These are phyloP conservation scores for Saitozyma podzolica DNA, from an alignment of 768 basidiomycete genomes.

Conservation along the genomic window DNA sequence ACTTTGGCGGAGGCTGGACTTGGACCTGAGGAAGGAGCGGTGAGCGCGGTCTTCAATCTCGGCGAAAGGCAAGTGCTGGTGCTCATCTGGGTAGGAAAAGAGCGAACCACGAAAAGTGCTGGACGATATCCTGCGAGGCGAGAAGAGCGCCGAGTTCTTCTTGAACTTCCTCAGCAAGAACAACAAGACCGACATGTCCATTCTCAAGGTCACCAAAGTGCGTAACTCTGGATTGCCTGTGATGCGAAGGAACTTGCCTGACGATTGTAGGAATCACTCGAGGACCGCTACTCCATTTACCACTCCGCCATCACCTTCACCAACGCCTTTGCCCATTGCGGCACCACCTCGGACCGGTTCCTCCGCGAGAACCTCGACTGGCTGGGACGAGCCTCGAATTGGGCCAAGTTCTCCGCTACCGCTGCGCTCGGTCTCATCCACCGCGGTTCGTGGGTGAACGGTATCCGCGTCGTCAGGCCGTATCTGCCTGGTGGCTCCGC, in stretches of 20 bases:
- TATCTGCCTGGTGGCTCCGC: slow-evolving; percentile 73
- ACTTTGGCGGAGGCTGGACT: slow-evolving; percentile 22
- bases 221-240: not conserved
- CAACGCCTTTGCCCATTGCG: slow-evolving; percentile 98
- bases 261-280: slow-evolving; percentile 74
- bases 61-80: slow-evolving; percentile 1
- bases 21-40: slow-evolving; percentile 15
- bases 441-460: slow-evolving; percentile 92
- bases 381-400: slow-evolving; percentile 91
- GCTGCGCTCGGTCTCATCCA: slow-evolving; percentile 96
- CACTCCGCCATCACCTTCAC: slow-evolving; percentile 94
- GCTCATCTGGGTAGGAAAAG: slow-evolving; percentile 8
- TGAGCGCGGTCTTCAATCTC: not conserved
- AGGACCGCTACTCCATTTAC: slow-evolving; percentile 92
- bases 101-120: slow-evolving; percentile 56
- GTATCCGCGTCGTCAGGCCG: slow-evolving; percentile 85
- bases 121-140: slow-evolving; percentile 80
- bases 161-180: slow-evolving; percentile 93
- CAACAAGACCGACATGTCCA: slow-evolving; percentile 86
- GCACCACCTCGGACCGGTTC: slow-evolving; percentile 91
- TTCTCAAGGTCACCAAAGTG: slow-evolving; percentile 91
- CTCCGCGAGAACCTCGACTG: slow-evolving; percentile 95
- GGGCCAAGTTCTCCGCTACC: slow-evolving; percentile 98
- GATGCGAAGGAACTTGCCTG: not conserved
- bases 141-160: slow-evolving; percentile 87